Base-by-base conservation (phyloP, 225 moss, liverwort and hornwort genomes). In the Polytrichum commune region DNA sequence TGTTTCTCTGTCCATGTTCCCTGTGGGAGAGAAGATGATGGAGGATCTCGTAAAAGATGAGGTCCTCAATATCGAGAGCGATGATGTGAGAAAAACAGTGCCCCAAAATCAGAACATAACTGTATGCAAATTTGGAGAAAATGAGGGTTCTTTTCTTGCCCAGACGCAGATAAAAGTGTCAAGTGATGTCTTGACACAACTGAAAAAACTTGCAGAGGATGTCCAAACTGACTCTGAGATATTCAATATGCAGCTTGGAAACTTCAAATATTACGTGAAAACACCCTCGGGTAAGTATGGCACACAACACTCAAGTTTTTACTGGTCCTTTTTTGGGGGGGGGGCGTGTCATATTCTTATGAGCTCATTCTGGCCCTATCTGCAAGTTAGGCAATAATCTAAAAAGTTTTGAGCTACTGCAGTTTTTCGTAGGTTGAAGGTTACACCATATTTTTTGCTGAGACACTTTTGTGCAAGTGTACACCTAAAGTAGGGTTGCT, bases 181-280 rank as follows among this genome's bases (percentile, higher is more conserved):
- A 29, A 29, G 26, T 29, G 26, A 27, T 6, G 64, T 64, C 64
- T 22, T 64, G 64, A 64, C 1, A 5, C 28, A 18, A 9, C 26
- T 64, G 64, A 6, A 64, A 16, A 64, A 64, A 64, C 64, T 64
- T 29, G 64, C 64, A 18, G 5, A 6, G 20, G 63, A 64, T 5
- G 64, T 25, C 18, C 32, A 32, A 32, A 32, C 32, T 32, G 32
- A 32, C 32, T 32, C 32, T 32, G 32, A 32, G 60, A 60, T 20
- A 20, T 60, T 60, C 60, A 60, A 60, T 6, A 60, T 60, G 60
- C 60, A 60, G 60, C 60, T 60, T 60, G 60, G 60, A 60, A 60
- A 60, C 24, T 60, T 60, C 4, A 20, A 60, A 60, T 6, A 18
- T 20, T 60, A 60, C 24, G 60, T 60, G 60, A 60, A 60, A 24